A percentile compares a stretch with the other conserved stretches of the same genome.
These are phyloP conservation scores for Eucalyptus sideroxylon DNA, from an alignment of 345 rosid species.

Conservation along the genomic window DNA sequence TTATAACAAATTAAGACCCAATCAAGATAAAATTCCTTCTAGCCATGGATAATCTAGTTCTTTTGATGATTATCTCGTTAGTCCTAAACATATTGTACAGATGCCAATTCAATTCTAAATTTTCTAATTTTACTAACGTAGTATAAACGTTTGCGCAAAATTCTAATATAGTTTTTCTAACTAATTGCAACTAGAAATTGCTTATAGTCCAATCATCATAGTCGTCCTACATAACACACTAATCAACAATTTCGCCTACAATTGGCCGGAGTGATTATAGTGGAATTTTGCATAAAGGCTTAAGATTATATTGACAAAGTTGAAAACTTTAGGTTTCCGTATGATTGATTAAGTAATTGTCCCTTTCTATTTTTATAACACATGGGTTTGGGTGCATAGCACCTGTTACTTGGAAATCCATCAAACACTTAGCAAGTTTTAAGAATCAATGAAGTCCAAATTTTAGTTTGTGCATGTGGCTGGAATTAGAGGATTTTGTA, in stretches of 20 bases:
- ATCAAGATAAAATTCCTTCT: background rate
- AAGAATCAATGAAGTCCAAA: background rate
- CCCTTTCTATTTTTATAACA: background rate
- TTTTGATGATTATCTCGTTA: background rate
- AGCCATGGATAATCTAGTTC: background rate
- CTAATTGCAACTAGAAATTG: accelerated
- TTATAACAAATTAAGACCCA: background rate
- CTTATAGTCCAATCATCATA: accelerated
- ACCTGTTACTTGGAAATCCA: background rate
- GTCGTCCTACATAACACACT: accelerated
- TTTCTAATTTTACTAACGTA: too few relatives aligned
- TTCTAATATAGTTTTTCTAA: accelerated
- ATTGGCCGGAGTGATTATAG: accelerated
- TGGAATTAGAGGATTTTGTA: background rate
- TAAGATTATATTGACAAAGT: too few relatives aligned
- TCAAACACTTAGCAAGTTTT: accelerated
- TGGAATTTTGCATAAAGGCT: accelerated
- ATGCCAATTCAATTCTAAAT: accelerated
- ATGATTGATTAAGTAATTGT: background rate
- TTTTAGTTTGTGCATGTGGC: background rate
- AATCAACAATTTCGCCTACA: accelerated
- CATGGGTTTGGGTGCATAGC: background rate
- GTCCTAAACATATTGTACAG: accelerated
- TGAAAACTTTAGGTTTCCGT: too few relatives aligned
- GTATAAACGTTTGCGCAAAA: accelerated